A percentile compares a stretch with the other conserved stretches of the same genome.
phyloP scores from a whole-genome alignment of 805 yeast genomes.

The Lipomyces anomalus region DNA sequence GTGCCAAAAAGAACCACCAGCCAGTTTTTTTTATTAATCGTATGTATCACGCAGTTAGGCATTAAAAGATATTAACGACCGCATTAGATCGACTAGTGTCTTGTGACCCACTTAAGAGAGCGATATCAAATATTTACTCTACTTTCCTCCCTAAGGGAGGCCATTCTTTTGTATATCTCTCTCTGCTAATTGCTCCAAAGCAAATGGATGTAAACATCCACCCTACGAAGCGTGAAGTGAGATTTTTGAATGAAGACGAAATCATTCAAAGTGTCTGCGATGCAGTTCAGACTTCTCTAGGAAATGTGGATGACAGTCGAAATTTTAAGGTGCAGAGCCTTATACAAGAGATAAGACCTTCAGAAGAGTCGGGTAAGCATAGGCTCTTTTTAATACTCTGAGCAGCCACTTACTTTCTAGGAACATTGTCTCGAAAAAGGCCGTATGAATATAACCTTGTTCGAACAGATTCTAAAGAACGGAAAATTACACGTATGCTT shows the following conservation, averaged over 20 bases:
- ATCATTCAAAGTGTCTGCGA: slow-evolving; percentile 58
- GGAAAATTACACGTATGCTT: slow-evolving; percentile 43
- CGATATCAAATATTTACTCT: slow-evolving; percentile 56
- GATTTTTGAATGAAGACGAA: slow-evolving; percentile 81
- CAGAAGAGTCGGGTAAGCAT: not conserved
- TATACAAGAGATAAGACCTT: slow-evolving; percentile 32
- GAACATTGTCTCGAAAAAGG: slow-evolving; percentile 1
- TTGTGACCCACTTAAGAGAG: slow-evolving; percentile 73
- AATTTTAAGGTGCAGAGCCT: slow-evolving; percentile 61
- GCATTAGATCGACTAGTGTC: slow-evolving; percentile 56
- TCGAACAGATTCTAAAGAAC: slow-evolving; percentile 40
- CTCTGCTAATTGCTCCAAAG: slow-evolving; percentile 58
- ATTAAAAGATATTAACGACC: not conserved
- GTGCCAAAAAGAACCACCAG: slow-evolving; percentile 55
- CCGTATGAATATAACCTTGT: slow-evolving; percentile 18
- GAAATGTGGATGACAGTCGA: slow-evolving; percentile 59
- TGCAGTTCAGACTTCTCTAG: slow-evolving; percentile 45
- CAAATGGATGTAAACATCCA: slow-evolving; percentile 90
- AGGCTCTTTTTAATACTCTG: not conserved
- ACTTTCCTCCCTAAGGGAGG: slow-evolving; percentile 71
- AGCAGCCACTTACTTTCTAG: not conserved
- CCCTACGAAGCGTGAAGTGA: slow-evolving; percentile 89
- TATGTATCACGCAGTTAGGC: slow-evolving; percentile 1
- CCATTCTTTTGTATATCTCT: slow-evolving; percentile 70
- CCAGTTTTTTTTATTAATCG: slow-evolving; percentile 80